Evolutionary conservation across 176 grass and related monocot genomes (phyloP).

Genomic region (Phragmites australis): DNA sequence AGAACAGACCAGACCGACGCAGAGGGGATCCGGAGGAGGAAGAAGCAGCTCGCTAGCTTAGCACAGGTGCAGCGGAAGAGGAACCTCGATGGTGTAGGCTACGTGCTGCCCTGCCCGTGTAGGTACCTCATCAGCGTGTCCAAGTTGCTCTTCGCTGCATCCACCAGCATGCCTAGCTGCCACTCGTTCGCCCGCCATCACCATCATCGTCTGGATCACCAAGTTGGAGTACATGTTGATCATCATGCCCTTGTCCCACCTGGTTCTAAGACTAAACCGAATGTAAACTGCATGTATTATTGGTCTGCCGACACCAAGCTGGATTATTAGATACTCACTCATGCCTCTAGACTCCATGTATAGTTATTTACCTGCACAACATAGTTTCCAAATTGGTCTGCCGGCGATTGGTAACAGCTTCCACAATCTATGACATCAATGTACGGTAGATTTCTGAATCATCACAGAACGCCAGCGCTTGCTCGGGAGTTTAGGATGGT

Average conservation of each 20-base stretch:
- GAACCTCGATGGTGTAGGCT: too few relatives aligned
- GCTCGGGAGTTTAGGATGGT: conserved; percentile 19
- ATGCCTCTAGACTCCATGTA: too few relatives aligned
- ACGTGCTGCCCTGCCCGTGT: too few relatives aligned
- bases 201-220: background rate
- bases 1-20: too few relatives aligned
- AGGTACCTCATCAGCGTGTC: background rate
- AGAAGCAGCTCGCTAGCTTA: too few relatives aligned
- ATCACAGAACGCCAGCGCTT: conserved; percentile 35
- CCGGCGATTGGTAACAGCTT: conserved; percentile 24
- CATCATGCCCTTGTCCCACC: conserved; percentile 20
- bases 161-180: background rate
- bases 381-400: conserved; percentile 57
- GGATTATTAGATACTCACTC: too few relatives aligned
- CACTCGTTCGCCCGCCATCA: background rate
- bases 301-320: too few relatives aligned
- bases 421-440: conserved; percentile 34
- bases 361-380: conserved; percentile 63
- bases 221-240: background rate
- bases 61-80: too few relatives aligned
- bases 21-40: too few relatives aligned
- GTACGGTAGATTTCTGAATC: conserved; percentile 23
- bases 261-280: too few relatives aligned
- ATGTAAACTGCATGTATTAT: too few relatives aligned
- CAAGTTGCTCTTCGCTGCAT: background rate